These are phyloP conservation scores for Cinnamomum chago DNA, from an alignment of 164 flowering plant genomes.

Conservation along the genomic window DNA sequence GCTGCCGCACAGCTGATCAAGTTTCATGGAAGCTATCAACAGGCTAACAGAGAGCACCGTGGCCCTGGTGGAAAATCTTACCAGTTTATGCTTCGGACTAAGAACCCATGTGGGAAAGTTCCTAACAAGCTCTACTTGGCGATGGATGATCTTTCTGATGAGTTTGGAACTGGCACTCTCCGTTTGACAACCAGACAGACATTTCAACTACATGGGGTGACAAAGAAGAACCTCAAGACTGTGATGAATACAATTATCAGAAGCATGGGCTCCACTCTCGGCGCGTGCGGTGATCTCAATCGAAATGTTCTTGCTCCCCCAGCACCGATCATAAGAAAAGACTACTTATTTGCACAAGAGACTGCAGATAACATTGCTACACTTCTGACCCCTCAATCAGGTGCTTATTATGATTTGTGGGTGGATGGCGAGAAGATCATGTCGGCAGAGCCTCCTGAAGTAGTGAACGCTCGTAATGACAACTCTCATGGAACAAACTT, in stretches of 20 bases:
- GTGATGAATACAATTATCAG: slow-evolving; percentile 85
- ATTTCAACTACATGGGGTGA: slow-evolving; percentile 96
- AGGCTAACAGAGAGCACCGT: slow-evolving; percentile 78
- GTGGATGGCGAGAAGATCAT: slow-evolving; percentile 89
- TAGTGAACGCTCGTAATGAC: slow-evolving; percentile 83
- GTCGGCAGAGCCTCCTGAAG: slow-evolving; percentile 93
- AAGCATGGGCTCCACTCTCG: slow-evolving; percentile 95
- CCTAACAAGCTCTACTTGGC: slow-evolving; percentile 83
- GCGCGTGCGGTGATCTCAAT: slow-evolving; percentile 98
- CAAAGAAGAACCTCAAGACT: slow-evolving; percentile 87
- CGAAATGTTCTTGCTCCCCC: slow-evolving; percentile 99
- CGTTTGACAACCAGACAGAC: slow-evolving; percentile 96
- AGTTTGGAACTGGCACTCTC: slow-evolving; percentile 95
- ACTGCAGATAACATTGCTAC: slow-evolving; percentile 98
- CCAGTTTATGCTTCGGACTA: slow-evolving; percentile 95
- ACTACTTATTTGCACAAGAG: slow-evolving; percentile 83
- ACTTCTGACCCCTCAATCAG: slow-evolving; percentile 90
- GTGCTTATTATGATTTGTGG: slow-evolving; percentile 96
- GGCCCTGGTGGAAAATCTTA: slow-evolving; percentile 51
- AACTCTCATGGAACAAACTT: slow-evolving; percentile 97
- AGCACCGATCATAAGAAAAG: slow-evolving; percentile 81
- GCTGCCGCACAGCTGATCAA: slow-evolving; percentile 89
- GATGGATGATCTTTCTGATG: slow-evolving; percentile 94
- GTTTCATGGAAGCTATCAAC: slow-evolving; percentile 98
- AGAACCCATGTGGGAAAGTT: slow-evolving; percentile 93